Percentiles rank a stretch among this genome's conserved stretches.
phyloP scores from a whole-genome alignment of 768 basidiomycete genomes.

The Leccinum boreale region DNA sequence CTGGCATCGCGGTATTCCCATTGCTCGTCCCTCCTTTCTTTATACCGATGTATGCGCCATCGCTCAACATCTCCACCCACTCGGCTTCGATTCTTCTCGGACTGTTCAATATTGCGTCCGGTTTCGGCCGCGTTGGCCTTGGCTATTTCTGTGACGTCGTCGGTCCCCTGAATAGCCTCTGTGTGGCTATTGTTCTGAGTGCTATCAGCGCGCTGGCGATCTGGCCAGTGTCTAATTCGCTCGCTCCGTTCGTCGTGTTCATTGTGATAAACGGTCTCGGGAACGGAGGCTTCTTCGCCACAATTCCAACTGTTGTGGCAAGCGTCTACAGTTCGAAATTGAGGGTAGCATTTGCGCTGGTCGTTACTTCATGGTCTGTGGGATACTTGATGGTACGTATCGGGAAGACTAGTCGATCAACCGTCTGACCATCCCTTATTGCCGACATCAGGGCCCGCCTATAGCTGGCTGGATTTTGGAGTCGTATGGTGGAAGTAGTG shows the following conservation, averaged over 20 bases:
- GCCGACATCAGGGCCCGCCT: conserved; percentile 27
- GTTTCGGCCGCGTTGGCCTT: conserved; percentile 30
- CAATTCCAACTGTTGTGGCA: conserved; percentile 31
- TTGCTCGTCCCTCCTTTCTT: conserved; percentile 32
- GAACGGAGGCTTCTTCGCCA: conserved; percentile 35
- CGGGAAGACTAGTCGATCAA: neutral
- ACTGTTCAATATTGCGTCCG: conserved; percentile 34
- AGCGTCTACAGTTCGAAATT: conserved; percentile 30
- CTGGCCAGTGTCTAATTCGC: conserved; percentile 28
- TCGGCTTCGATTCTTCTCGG: conserved; percentile 28
- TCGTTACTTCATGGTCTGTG: conserved; percentile 31
- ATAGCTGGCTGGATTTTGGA: conserved; percentile 29
- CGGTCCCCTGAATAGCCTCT: conserved; percentile 30
- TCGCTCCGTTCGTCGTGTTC: conserved; percentile 26
- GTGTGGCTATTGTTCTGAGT: conserved; percentile 25
- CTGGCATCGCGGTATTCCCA: conserved; percentile 35
- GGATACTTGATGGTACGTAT: conserved; percentile 26
- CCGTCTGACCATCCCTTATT: neutral
- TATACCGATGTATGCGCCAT: conserved; percentile 20
- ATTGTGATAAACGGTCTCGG: conserved; percentile 29
- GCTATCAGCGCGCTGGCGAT: conserved; percentile 31
- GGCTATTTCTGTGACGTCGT: conserved; percentile 29
- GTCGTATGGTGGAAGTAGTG: conserved; percentile 20
- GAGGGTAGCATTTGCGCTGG: conserved; percentile 34
- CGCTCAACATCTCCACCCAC: conserved; percentile 20